Conservation (phyloP, 192 early-diverging fungal species). For the Entophlyctis helioformis region DNA sequence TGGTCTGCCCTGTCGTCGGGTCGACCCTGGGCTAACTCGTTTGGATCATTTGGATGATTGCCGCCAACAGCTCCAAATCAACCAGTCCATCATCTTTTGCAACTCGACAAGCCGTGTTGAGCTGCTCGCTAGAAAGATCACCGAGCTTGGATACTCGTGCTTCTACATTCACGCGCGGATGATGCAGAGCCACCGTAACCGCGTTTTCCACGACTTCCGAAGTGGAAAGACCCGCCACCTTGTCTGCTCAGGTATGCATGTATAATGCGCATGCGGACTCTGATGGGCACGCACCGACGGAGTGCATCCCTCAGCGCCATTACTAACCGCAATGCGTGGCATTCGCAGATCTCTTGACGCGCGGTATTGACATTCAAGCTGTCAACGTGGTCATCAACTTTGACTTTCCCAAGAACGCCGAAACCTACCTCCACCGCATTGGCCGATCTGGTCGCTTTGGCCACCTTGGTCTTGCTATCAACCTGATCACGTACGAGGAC, state of each 20-base stretch:
- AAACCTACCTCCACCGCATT: constrained; percentile 98
- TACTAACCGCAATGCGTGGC: neutral
- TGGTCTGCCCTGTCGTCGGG: neutral
- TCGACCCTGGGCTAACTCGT: neutral
- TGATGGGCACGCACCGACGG: no score
- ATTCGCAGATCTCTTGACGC: constrained; percentile 74
- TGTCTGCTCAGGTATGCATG: constrained; percentile 73
- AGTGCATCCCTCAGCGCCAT: no score
- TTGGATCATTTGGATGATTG: neutral
- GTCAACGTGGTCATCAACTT: constrained; percentile 99
- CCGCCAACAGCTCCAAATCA: constrained; percentile 99
- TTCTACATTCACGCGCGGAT: constrained; percentile 99
- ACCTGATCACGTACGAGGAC: constrained; percentile 97
- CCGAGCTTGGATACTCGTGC: constrained; percentile 98
- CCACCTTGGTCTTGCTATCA: constrained; percentile 93
- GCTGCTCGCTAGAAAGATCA: constrained; percentile 97
- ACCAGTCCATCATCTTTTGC: constrained; percentile 99
- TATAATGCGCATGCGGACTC: no score
- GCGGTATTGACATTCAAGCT: constrained; percentile 99
- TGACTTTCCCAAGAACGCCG: constrained; percentile 99
- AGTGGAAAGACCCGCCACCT: constrained; percentile 95
- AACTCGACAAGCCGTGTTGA: constrained; percentile 99
- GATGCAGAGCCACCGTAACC: constrained; percentile 95
- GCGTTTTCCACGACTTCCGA: constrained; percentile 99
- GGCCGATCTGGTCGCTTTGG: constrained; percentile 93